Evolutionary conservation across 306 rosid genomes (phyloP), one percentile per base, ranked within the genome.

Genomic region (Leucaena leucocephala): DNA sequence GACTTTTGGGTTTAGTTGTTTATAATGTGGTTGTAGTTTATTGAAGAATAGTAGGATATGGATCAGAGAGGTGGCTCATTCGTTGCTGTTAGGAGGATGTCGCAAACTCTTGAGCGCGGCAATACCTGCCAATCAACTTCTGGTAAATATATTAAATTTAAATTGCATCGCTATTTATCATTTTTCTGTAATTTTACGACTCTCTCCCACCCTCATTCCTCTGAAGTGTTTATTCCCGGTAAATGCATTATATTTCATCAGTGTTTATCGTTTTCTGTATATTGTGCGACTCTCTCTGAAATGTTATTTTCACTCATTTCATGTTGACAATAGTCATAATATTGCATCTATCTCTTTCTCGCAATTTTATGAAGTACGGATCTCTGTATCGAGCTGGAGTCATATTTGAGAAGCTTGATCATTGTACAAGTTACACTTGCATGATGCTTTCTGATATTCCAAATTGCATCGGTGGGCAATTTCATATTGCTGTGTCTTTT

Each of bases 1-100:
- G 34, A 50, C 19, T 71, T 76, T 50, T 62, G n/a, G 67, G 16
- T 77, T 36, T 17, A 17, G 43, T 27, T 14, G 66, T 54, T 4
- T 72, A 65, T 78, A 75, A 58, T 52, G 80, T 71, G 75, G 81
- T 45, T 65, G 65, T 76, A 40, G 78, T 66, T 21, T 49, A 22
- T 42, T 72, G 68, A 74, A 69, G 48, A 19, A 48, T 39, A n/a
- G 52, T 15, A 40, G 16, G 81, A 79, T 16, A 95, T 95, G 98
- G 96, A 92, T 76, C 97, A 91, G 75, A 85, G 98, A 86, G 99
- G 98, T 67, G 96, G 98, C 58, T 95, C 99, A 13, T 95, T 95
- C 81, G 98, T 95, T 55, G 99, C 98, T 54, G 99, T 95, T 0
- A 80, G 99, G 84, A 92, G 99, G 79, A 95, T 95, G 86, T 95